These are phyloP conservation scores for Psilocybe tampanensis DNA, from an alignment of 768 basidiomycete genomes.

Conservation along the genomic window DNA sequence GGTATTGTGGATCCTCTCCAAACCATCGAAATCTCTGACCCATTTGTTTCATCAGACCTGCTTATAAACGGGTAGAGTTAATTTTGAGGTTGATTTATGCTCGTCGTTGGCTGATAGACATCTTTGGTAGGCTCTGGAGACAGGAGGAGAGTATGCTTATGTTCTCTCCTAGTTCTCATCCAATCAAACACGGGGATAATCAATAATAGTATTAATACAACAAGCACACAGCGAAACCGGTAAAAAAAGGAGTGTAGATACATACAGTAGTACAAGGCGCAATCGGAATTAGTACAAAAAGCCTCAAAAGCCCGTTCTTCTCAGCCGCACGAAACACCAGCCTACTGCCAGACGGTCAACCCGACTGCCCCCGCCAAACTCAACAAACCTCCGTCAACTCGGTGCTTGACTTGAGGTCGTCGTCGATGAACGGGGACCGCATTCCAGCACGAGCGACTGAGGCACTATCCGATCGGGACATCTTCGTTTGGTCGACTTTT, in stretches of 20 bases:
- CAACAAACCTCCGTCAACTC: not conserved
- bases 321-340: too few relatives aligned
- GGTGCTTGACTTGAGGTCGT: not conserved
- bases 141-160: constrained; percentile 33
- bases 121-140: constrained; percentile 28
- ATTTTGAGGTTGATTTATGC: too few relatives aligned
- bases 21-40: too few relatives aligned
- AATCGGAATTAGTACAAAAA: too few relatives aligned
- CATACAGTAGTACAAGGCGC: too few relatives aligned
- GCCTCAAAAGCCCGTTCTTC: too few relatives aligned
- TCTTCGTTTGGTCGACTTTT: constrained; percentile 1
- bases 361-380: not conserved
- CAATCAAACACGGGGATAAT: too few relatives aligned
- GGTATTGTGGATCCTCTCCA: too few relatives aligned
- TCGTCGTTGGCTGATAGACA: not conserved
- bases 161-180: constrained; percentile 2
- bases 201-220: too few relatives aligned
- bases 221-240: too few relatives aligned
- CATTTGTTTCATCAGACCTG: constrained; percentile 4
- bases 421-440: not conserved
- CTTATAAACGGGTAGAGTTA: constrained; percentile 14
- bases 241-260: too few relatives aligned
- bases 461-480: not conserved
- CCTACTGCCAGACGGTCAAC: not conserved
- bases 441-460: not conserved